These are phyloP conservation scores for Sorghum bicolor DNA, from an alignment of 176 grass and related monocot genomes.

Conservation along the genomic window Sorghum_bicolor_NCBIv3 NC_012871.2:5983501-5984000, in stretches of 20 bases:
- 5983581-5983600: background rate
- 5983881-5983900: slow-evolving; percentile 64
- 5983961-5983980: background rate
- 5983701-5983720: background rate
- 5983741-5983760: slow-evolving; percentile 2
- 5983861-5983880: slow-evolving; percentile 80
- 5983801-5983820: background rate
- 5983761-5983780: background rate
- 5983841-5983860: slow-evolving; percentile 85
- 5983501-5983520: slow-evolving; percentile 77
- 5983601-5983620: background rate
- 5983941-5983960: background rate
- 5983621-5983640: background rate
- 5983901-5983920: slow-evolving; percentile 69
- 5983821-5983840: slow-evolving; percentile 24
- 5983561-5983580: background rate
- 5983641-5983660: slow-evolving; percentile 55
- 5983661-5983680: slow-evolving; percentile 3
- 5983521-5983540: slow-evolving; percentile 82
- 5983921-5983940: background rate
- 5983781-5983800: background rate
- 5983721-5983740: slow-evolving; percentile 16
- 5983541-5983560: background rate
- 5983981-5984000: background rate
- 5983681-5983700: slow-evolving; percentile 9